Conservation (phyloP, 73 alveolate species). For the Paramecium primaurelia region DNA sequence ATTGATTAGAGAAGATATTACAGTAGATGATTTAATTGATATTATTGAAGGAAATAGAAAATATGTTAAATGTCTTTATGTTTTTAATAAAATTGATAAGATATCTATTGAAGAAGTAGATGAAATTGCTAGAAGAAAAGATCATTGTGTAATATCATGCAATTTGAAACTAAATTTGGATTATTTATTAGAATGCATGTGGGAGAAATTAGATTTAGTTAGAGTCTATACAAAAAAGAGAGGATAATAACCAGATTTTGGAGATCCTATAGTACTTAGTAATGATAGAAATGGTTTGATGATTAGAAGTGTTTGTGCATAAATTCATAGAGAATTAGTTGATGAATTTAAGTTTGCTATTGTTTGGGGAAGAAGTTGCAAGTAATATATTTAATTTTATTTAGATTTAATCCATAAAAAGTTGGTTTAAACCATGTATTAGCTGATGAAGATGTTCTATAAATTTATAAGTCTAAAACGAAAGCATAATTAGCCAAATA, state of each 20-base stretch:
- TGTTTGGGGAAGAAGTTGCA: conserved; percentile 97
- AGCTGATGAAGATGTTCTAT: conserved; percentile 97
- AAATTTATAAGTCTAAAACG: conserved; percentile 75
- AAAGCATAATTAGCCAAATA: conserved; percentile 23
- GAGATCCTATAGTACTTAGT: conserved; percentile 92
- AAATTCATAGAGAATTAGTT: conserved; percentile 91
- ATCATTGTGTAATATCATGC: conserved; percentile 91
- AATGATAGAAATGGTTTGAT: conserved; percentile 93
- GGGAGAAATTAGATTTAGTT: conserved; percentile 97
- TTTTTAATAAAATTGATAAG: conserved; percentile 96
- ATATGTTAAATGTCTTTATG: conserved; percentile 96
- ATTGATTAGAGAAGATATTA: conserved; percentile 94
- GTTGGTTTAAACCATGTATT: conserved; percentile 92
- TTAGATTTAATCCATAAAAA: conserved; percentile 87
- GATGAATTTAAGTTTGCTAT: conserved; percentile 91
- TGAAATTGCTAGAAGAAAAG: conserved; percentile 82
- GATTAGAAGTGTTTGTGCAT: conserved; percentile 82
- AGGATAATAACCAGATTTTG: conserved; percentile 96
- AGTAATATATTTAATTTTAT: conserved; percentile 19
- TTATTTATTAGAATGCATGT: conserved; percentile 88
- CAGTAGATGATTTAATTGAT: conserved; percentile 97
- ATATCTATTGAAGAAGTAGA: conserved; percentile 98
- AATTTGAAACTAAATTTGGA: conserved; percentile 86
- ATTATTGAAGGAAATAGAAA: conserved; percentile 96
- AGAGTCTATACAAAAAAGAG: conserved; percentile 97